Conservation (phyloP, 1,284 basidiomycete species). For the Cryptococcus deneoformans region DNA sequence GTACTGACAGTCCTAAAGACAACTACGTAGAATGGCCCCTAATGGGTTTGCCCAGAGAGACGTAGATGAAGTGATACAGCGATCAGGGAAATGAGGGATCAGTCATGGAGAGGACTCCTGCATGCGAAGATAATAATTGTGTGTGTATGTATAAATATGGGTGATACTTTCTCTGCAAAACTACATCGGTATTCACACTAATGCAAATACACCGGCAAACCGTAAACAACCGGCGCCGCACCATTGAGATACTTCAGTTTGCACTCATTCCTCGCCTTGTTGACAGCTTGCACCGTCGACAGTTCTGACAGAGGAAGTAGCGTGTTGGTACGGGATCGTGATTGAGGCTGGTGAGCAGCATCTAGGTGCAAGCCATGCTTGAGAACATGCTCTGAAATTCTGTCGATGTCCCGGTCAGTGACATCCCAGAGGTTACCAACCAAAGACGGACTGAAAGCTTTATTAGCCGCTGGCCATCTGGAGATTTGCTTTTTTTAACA, state of each 20-base stretch:
- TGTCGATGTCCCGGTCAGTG: conserved; percentile 95
- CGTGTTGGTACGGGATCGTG: conserved; percentile 9
- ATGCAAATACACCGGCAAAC: conserved; percentile 62
- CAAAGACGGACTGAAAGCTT: conserved; percentile 68
- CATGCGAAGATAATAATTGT: too few relatives aligned
- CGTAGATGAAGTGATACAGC: conserved; percentile 61
- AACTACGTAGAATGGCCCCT: conserved; percentile 66
- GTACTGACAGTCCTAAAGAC: conserved; percentile 50
- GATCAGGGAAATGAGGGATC: conserved; percentile 21
- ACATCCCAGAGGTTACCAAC: conserved; percentile 98
- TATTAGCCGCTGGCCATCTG: background rate
- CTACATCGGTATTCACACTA: background rate
- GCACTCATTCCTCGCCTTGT: conserved; percentile 70
- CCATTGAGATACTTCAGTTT: conserved; percentile 95
- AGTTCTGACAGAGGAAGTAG: conserved; percentile 32
- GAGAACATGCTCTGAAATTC: conserved; percentile 80
- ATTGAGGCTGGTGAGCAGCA: conserved; percentile 21
- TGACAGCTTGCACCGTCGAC: conserved; percentile 76
- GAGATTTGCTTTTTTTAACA: background rate
- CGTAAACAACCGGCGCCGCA: conserved; percentile 90
- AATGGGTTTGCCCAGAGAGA: conserved; percentile 75
- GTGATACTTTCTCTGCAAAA: too few relatives aligned
- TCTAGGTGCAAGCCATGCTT: conserved; percentile 63
- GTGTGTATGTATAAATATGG: too few relatives aligned
- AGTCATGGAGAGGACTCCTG: too few relatives aligned